Conservation (phyloP, 345 rosid genomes). For the Brassica rapa region DNA sequence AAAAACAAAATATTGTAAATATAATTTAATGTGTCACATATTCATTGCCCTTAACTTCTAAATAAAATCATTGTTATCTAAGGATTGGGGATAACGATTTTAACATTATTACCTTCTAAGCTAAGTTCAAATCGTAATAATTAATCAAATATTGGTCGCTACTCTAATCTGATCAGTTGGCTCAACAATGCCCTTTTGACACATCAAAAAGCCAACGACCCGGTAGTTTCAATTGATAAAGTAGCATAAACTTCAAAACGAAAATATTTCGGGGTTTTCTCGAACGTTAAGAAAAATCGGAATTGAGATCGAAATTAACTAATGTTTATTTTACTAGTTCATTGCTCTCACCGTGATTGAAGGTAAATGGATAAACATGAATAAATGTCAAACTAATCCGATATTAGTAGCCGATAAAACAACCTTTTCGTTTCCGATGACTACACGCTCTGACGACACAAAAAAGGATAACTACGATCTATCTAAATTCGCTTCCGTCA, state of each 20-base stretch:
- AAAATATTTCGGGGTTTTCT: background rate
- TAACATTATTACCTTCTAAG: conserved; percentile 28
- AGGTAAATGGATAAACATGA: conserved; percentile 25
- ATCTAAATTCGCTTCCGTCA: background rate
- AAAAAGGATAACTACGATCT: background rate
- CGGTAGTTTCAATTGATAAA: background rate
- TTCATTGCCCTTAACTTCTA: background rate
- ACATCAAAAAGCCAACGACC: conserved; percentile 28
- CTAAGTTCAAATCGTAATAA: background rate
- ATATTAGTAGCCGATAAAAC: background rate
- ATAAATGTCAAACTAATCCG: conserved; percentile 8
- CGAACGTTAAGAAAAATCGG: background rate
- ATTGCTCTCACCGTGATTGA: background rate
- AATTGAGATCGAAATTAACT: background rate
- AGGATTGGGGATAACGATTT: background rate
- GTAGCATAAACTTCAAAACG: background rate
- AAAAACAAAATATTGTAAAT: background rate
- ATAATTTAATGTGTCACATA: background rate
- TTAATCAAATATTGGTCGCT: background rate
- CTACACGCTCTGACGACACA: background rate
- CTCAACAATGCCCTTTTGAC: conserved; percentile 10
- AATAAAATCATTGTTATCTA: background rate
- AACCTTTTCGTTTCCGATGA: background rate
- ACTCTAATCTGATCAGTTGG: background rate
- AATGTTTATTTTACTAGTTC: background rate